Evolutionary conservation across 2,329 filamentous ascomycete species (phyloP), one percentile per base, ranked within the genome.

Genomic region (Aspergillus arachidicola): DNA sequence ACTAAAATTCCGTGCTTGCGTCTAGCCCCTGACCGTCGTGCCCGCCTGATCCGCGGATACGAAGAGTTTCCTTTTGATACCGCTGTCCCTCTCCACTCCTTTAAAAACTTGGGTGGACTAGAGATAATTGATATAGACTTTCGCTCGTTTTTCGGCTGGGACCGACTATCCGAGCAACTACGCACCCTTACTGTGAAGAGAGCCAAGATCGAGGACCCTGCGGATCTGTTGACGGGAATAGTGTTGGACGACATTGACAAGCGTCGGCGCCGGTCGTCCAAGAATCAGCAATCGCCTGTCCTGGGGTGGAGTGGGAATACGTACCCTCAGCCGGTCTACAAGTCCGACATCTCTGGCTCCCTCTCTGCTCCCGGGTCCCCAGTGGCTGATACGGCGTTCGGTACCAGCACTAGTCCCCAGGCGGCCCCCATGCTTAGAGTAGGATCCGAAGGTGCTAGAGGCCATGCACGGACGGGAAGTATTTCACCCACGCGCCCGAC

Each of bases 31-130:
- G 95, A 99, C 78, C 94, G 93, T 83, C 91, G 93, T 69, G 94
- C 94, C 56, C 89, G 91, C 59, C 83, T 97, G 65, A 97, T 99
- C 70, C 87, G 90, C 69, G 94, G 94, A 32, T 98, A 95, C 75
- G 95, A 99, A 78, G 94, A 97, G 78, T 99, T 98, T 70, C 95
- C 95, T 3, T 97, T 98, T 78, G 95, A 99, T 78, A 97, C 93
- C 28, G 95, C 95, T 23, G 95, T 99, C 34, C 95, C 95, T 23
- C 84, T 99, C n/a, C 91, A 96, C 77, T 91, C 92, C 10, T 98
- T 99, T 86, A 98, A 99, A 81, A 99, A 98, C 71, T 83, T 98
- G 59, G 94, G 94, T 79, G 91, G 93, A 26, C 84, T 99, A 67
- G 95, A 99, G 78, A 92, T 99, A 59, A 94, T 90, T 80, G 94